phyloP scores from a whole-genome alignment of 2,329 filamentous ascomycete genomes.

The Ophiostoma australiae region DNA sequence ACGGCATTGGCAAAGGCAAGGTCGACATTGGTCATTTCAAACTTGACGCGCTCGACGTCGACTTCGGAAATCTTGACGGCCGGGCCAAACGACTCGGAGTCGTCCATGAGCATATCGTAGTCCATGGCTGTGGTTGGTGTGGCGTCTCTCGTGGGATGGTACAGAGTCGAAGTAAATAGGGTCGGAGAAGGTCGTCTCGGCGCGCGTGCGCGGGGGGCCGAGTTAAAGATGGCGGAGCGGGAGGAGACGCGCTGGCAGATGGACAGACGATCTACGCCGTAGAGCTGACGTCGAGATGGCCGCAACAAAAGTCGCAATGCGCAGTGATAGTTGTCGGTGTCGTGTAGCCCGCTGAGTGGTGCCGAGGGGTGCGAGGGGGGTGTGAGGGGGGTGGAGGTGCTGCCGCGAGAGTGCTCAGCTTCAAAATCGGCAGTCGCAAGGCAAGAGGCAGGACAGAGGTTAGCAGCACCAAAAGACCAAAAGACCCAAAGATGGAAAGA shows the following conservation, averaged over 20 bases:
- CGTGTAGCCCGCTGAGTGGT: not conserved
- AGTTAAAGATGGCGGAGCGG: not conserved
- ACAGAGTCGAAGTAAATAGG: not conserved
- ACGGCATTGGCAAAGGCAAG: constrained; percentile 89
- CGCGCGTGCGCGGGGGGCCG: not conserved
- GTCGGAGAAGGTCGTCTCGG: not conserved
- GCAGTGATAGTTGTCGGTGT: not conserved
- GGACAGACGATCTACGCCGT: not conserved
- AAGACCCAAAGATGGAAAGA: not conserved
- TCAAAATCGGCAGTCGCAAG: not conserved
- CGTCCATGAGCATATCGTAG: constrained; percentile 55
- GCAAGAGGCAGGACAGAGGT: not conserved
- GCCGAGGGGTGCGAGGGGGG: not conserved
- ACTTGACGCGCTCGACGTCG: constrained; percentile 76
- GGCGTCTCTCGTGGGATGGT: not conserved
- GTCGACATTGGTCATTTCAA: constrained; percentile 84
- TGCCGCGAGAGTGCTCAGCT: constrained; percentile 1
- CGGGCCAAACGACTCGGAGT: constrained; percentile 52
- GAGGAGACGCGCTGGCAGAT: not conserved
- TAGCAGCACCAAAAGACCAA: not conserved
- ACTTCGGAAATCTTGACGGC: constrained; percentile 64
- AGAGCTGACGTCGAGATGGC: not conserved
- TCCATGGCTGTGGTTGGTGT: constrained; percentile 41
- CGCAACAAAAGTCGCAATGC: not conserved
- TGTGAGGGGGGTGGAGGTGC: not conserved